A percentile compares a stretch with the other conserved stretches of the same genome.
These are phyloP conservation scores for Fusarium newnesense DNA, from an alignment of 2,329 filamentous ascomycete genomes.

Conservation along the genomic window DNA sequence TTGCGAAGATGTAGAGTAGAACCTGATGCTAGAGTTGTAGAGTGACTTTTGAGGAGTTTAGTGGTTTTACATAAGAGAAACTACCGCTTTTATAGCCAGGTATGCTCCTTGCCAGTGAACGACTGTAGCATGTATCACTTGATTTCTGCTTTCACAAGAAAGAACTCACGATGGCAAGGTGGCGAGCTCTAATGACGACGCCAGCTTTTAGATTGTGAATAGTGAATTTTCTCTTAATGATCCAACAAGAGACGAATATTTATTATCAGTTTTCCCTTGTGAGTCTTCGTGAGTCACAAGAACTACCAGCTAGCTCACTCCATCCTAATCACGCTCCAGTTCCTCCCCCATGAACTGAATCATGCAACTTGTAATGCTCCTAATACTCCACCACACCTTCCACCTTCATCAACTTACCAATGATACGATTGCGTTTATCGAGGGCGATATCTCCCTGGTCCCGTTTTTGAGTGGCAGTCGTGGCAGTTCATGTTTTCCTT, in stretches of 20 bases:
- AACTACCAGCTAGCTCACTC: rapidly evolving
- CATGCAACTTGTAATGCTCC: rapidly evolving
- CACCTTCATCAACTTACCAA: background rate
- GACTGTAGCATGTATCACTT: no score
- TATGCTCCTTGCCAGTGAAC: background rate
- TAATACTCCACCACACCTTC: background rate
- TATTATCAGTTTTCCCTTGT: no score
- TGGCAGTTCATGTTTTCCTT: background rate
- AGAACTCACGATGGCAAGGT: no score
- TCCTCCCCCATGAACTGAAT: rapidly evolving
- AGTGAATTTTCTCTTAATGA: no score
- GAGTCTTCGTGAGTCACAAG: no score
- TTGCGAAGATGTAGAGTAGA: no score
- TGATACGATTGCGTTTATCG: rapidly evolving
- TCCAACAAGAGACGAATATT: no score
- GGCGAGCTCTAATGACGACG: no score
- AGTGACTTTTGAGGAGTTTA: background rate
- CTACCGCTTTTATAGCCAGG: background rate
- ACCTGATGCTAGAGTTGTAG: background rate
- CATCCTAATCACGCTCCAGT: rapidly evolving
- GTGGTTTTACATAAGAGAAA: rapidly evolving
- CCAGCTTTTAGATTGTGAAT: no score
- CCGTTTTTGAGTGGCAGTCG: rapidly evolving
- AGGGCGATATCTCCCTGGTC: background rate
- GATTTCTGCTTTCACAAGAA: rapidly evolving